Evolutionary conservation across 2,329 filamentous ascomycete species (phyloP).

Genomic region (Ilyonectria destructans): DNA sequence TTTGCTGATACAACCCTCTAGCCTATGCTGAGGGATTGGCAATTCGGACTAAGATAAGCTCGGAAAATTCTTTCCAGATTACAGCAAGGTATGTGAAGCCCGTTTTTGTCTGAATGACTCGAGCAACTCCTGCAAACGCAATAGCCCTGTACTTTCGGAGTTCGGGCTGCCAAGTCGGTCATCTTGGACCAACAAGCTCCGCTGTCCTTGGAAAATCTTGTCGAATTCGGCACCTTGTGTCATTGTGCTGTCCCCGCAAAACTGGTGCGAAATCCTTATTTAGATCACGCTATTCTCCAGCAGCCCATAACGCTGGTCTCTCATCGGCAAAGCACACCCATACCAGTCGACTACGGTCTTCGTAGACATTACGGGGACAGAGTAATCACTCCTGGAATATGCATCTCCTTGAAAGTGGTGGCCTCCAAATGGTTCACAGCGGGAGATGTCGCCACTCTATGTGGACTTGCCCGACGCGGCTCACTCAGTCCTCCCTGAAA

Average conservation of each 20-base stretch:
- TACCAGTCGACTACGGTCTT: conserved; percentile 15
- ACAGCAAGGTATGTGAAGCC: conserved; percentile 24
- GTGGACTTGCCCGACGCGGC: no score
- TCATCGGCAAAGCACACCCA: conserved; percentile 30
- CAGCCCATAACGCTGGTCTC: conserved; percentile 23
- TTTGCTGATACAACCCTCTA: not conserved
- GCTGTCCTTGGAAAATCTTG: not conserved
- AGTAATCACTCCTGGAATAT: no score
- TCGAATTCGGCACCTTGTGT: not conserved
- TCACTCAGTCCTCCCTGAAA: no score
- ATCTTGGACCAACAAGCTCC: conserved; percentile 15
- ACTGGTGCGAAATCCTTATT: conserved; percentile 20
- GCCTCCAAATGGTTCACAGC: no score
- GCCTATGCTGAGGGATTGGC: not conserved
- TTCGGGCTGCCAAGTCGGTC: conserved; percentile 21
- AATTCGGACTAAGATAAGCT: conserved; percentile 23
- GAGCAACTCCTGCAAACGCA: conserved; percentile 18
- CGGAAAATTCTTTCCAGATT: conserved; percentile 31
- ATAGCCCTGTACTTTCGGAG: conserved; percentile 18
- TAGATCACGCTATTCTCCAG: conserved; percentile 6
- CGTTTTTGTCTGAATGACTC: conserved; percentile 17
- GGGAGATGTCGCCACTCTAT: no score
- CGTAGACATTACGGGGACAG: conserved; percentile 17
- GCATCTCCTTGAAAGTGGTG: no score
- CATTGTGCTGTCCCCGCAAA: conserved; percentile 14